A percentile compares a stretch with the other conserved stretches of the same genome.
Evolutionary conservation across 176 grass and related monocot genomes (phyloP).

Genomic region (Musa acuminata): DNA sequence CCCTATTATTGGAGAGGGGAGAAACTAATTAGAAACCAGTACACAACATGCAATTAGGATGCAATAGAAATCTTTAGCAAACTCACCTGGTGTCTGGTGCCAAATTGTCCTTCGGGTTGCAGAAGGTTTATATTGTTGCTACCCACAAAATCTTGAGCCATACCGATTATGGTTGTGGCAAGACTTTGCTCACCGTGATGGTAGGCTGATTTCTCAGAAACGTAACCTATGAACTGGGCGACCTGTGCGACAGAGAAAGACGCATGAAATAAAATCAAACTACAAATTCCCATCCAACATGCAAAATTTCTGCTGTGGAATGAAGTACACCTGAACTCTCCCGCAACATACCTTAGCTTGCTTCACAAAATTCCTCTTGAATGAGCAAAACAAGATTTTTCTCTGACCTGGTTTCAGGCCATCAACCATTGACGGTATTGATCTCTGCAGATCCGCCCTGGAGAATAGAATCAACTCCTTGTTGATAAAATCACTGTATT

Average conservation of each 20-base stretch:
- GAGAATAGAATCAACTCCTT: conserved; percentile 86
- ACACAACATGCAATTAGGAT: no score
- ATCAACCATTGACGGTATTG: conserved; percentile 91
- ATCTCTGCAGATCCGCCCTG: conserved; percentile 75
- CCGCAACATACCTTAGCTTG: conserved; percentile 50
- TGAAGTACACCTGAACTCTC: background rate
- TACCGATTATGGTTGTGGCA: conserved; percentile 67
- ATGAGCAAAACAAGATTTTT: conserved; percentile 73
- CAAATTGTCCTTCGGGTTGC: conserved; percentile 64
- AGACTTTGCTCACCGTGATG: conserved; percentile 81
- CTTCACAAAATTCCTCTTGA: conserved; percentile 69
- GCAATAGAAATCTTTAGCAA: background rate
- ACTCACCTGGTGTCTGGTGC: conserved; percentile 48
- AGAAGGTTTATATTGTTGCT: conserved; percentile 84
- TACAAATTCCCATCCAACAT: no score
- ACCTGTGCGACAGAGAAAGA: conserved; percentile 36
- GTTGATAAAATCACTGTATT: conserved; percentile 90
- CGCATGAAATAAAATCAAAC: background rate
- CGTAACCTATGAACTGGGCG: conserved; percentile 81
- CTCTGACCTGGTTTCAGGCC: conserved; percentile 57
- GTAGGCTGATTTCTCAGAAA: conserved; percentile 84
- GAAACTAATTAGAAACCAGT: background rate
- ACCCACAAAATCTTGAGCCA: conserved; percentile 92
- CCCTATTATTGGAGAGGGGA: conserved; percentile 33
- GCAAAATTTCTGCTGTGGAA: no score